A percentile compares a stretch with the other conserved stretches of the same genome.
phyloP scores from a whole-genome alignment of 805 yeast genomes.

The Wickerhamomyces pijperi region DNA sequence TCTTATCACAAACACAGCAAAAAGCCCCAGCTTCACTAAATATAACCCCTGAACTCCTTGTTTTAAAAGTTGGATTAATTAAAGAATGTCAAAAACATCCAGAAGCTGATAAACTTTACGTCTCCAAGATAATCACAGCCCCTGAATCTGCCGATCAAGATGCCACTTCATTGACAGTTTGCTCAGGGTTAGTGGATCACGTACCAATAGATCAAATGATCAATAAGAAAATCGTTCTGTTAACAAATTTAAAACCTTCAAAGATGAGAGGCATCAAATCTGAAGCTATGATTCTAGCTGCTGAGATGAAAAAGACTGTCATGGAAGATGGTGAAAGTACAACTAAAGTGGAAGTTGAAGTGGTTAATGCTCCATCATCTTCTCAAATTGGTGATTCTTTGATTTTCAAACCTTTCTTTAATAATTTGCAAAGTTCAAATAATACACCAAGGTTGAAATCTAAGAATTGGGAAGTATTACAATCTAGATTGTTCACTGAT shows the following conservation, averaged over 20 bases:
- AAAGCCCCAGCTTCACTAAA: no score
- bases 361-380: conserved; percentile 33
- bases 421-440: no score
- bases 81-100: conserved; percentile 36
- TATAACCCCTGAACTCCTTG: conserved; percentile 15
- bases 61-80: conserved; percentile 38
- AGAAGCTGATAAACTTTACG: conserved; percentile 48
- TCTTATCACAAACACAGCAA: no score
- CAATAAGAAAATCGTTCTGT: conserved; percentile 34
- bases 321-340: conserved; percentile 3
- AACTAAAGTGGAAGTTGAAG: conserved; percentile 24
- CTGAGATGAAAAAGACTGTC: conserved; percentile 21
- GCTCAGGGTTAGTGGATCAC: conserved; percentile 46
- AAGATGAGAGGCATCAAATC: conserved; percentile 54
- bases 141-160: not conserved
- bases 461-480: conserved; percentile 1
- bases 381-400: conserved; percentile 29
- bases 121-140: conserved; percentile 30
- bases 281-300: conserved; percentile 61
- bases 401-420: conserved; percentile 22
- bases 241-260: conserved; percentile 47
- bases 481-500: not conserved
- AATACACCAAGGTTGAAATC: conserved; percentile 1
- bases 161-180: conserved; percentile 27
- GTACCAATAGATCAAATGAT: conserved; percentile 29